Conservation (phyloP, 2,329 filamentous ascomycete genomes). For the Tothia fuscella region DNA sequence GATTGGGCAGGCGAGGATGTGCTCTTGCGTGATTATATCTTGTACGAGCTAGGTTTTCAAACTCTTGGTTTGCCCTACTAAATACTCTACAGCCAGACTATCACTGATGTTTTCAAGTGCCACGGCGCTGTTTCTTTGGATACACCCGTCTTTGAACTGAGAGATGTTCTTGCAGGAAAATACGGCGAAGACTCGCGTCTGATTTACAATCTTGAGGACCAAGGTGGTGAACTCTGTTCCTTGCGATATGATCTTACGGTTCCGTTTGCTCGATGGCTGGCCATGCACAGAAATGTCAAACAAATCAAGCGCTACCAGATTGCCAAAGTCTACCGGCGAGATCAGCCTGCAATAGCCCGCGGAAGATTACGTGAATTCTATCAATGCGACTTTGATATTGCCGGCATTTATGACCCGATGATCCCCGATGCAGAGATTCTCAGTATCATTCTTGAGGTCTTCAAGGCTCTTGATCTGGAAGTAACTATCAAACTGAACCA, state of each 20-base stretch:
- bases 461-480: conserved; percentile 65
- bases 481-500: conserved; percentile 93
- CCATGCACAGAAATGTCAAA: conserved; percentile 74
- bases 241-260: conserved; percentile 81
- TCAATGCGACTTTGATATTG: conserved; percentile 95
- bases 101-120: conserved; percentile 66
- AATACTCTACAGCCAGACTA: too few species aligned
- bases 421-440: conserved; percentile 84
- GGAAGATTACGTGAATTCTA: conserved; percentile 93
- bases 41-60: too few species aligned
- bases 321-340: conserved; percentile 76
- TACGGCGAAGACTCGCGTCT: conserved; percentile 88
- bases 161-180: conserved; percentile 71
- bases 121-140: not conserved
- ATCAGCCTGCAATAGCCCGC: conserved; percentile 78
- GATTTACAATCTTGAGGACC: conserved; percentile 81
- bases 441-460: conserved; percentile 73
- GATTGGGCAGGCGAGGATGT: conserved; percentile 73
- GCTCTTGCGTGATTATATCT: conserved; percentile 71
- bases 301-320: conserved; percentile 92
- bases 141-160: conserved; percentile 53
- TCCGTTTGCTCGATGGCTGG: conserved; percentile 82
- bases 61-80: too few species aligned
- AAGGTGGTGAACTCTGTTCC: conserved; percentile 75
- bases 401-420: conserved; percentile 77